Evolutionary conservation across 768 basidiomycete genomes (phyloP).

Genomic region (Atractiella rhizophila): DNA sequence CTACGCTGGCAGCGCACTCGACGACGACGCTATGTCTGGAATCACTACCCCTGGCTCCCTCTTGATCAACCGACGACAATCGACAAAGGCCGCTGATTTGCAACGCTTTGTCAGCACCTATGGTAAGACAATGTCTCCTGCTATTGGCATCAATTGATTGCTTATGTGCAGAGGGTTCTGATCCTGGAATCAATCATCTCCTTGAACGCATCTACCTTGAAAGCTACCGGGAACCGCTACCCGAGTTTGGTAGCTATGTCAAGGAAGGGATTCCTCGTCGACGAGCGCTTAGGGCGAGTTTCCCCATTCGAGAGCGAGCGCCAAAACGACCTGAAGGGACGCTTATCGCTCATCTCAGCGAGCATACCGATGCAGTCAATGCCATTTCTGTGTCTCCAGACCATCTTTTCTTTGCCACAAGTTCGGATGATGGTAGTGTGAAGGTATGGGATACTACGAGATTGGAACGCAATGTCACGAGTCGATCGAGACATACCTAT

Average conservation of each 20-base stretch:
- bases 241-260: conserved; percentile 75
- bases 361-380: conserved; percentile 56
- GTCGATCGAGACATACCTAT: conserved; percentile 28
- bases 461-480: conserved; percentile 80
- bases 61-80: background rate
- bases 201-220: conserved; percentile 75
- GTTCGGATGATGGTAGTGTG: conserved; percentile 24
- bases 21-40: conserved; percentile 22
- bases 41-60: conserved; percentile 17
- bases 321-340: conserved; percentile 40
- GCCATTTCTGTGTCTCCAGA: conserved; percentile 71
- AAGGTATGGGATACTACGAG: conserved; percentile 39
- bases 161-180: conserved; percentile 43
- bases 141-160: too few relatives aligned
- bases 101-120: conserved; percentile 22
- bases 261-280: conserved; percentile 57
- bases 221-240: conserved; percentile 49
- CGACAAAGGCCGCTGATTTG: background rate
- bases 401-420: conserved; percentile 48
- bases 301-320: conserved; percentile 38
- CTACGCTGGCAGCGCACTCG: conserved; percentile 27
- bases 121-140: conserved; percentile 6
- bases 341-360: conserved; percentile 56
- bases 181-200: conserved; percentile 64
- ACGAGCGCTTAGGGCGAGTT: conserved; percentile 41